Evolutionary conservation across 176 grass and related monocot genomes (phyloP).

Genomic region (Cenchrus fungigraminus): DNA sequence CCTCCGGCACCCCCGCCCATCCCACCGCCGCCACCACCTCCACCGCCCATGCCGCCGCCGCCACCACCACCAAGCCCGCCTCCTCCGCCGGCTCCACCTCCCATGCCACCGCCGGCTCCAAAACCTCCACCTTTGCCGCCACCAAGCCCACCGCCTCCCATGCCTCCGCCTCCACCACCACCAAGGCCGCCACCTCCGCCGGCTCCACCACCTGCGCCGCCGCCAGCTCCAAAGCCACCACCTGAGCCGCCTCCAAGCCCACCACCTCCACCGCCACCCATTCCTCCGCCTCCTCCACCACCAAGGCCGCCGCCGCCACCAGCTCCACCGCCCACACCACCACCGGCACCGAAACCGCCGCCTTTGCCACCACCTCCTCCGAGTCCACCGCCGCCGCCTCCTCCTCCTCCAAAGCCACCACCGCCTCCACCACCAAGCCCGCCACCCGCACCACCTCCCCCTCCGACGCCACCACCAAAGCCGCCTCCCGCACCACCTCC

Average conservation of each 20-base stretch:
- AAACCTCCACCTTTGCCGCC: slow-evolving; percentile 28
- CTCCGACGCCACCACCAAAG: slow-evolving; percentile 16
- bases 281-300: slow-evolving; percentile 1
- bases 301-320: slow-evolving; percentile 6
- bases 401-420: not conserved
- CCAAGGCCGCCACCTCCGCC: slow-evolving; percentile 30
- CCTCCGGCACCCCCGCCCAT: slow-evolving; percentile 10
- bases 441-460: slow-evolving; percentile 9
- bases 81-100: slow-evolving; percentile 27
- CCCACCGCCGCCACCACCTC: slow-evolving; percentile 5
- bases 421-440: slow-evolving; percentile 33
- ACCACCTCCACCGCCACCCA: not conserved
- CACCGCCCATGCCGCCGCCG: not conserved
- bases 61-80: slow-evolving; percentile 12
- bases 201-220: not conserved
- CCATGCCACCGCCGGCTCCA: slow-evolving; percentile 13
- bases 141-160: slow-evolving; percentile 41
- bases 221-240: slow-evolving; percentile 25
- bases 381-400: slow-evolving; percentile 12
- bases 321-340: slow-evolving; percentile 4
- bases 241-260: slow-evolving; percentile 21
- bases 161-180: slow-evolving; percentile 28
- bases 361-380: slow-evolving; percentile 21
- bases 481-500: slow-evolving; percentile 38
- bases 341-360: slow-evolving; percentile 37